Evolutionary conservation across 192 early-diverging fungal species (phyloP).

Genomic region (Coemansia sp.): DNA sequence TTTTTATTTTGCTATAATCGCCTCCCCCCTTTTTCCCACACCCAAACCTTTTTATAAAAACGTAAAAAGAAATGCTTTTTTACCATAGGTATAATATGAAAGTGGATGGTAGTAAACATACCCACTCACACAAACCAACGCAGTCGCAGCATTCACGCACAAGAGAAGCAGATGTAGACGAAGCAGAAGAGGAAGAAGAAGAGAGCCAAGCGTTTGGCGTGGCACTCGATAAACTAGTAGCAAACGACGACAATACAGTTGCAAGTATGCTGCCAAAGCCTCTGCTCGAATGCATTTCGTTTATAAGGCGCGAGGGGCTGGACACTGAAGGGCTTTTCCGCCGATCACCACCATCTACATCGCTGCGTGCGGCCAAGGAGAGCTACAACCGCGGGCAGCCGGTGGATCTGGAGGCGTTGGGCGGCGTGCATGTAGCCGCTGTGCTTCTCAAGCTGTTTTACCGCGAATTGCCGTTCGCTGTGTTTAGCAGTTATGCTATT

Average conservation of each 20-base stretch:
- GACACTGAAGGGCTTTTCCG: constrained; percentile 82
- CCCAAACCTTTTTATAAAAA: neutral
- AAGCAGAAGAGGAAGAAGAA: neutral
- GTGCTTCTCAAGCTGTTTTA: constrained; percentile 82
- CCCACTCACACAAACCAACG: neutral
- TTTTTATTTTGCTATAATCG: neutral
- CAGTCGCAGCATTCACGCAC: neutral
- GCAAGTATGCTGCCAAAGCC: constrained; percentile 65
- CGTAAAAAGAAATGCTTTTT: constrained; percentile 14
- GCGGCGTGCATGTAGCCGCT: constrained; percentile 78
- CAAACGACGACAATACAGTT: constrained; percentile 37
- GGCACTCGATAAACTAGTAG: constrained; percentile 64
- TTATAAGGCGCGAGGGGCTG: constrained; percentile 65
- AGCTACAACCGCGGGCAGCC: constrained; percentile 34
- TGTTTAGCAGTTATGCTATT: constrained; percentile 64
- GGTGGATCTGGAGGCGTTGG: constrained; percentile 58
- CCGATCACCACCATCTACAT: constrained; percentile 71
- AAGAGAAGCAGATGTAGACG: neutral
- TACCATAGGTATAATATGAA: constrained; percentile 32
- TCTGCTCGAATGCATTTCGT: constrained; percentile 68
- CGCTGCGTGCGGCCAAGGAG: constrained; percentile 59
- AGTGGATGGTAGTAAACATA: constrained; percentile 12
- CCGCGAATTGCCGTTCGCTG: constrained; percentile 72
- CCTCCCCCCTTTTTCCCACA: neutral
- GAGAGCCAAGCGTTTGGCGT: constrained; percentile 65